Evolutionary conservation across 768 basidiomycete genomes (phyloP), one percentile per base, ranked within the genome.

Genomic region (Phylloporus arenicola): DNA sequence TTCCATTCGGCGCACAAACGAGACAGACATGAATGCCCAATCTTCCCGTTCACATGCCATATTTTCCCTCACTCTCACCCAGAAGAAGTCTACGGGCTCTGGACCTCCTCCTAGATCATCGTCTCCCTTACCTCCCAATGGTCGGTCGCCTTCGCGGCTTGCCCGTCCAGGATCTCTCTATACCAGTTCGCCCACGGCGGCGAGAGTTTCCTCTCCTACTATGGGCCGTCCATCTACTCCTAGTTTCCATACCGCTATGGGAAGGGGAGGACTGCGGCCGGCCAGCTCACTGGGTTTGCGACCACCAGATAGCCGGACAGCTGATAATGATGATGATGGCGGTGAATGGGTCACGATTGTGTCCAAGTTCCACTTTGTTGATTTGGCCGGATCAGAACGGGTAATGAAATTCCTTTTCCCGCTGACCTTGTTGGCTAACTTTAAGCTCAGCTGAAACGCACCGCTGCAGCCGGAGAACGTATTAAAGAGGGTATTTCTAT

Each of bases 401-500:
- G 88, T 92, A 67, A 65, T 72, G 24, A 38, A 35, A 49, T 44
- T 52, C 12, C 10, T 55, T 38, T 52, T 53, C 27, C 7, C n/a
- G 45, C 42, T 35, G 17, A 46, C 20, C 27, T 42, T 47, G 37
- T 47, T 22, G 48, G 53, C 62, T 64, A 52, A 62, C 46, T 48
- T 52, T 24, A 49, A 55, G 58, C 57, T 37, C 59, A 92, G 88
- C 77, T 99, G 42, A 99, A 99, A 70, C 84, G 96, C 38, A 99
- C 96, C 9, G 90, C 93, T 1, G 96, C 95, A 5, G 86, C 84
- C 9, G 96, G 96, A 5, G 95, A 97, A 55, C 87, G 95, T 49
- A 91, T 95, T 69, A 98, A 92, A 68, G 96, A 97, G 71, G 95
- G 95, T n/a, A 96, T 96, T 47, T 92, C 92, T 25, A 98, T 98